These are phyloP conservation scores for Erythrophleum ivorense DNA, from an alignment of 331 rosid genomes.

Conservation along the genomic window DNA sequence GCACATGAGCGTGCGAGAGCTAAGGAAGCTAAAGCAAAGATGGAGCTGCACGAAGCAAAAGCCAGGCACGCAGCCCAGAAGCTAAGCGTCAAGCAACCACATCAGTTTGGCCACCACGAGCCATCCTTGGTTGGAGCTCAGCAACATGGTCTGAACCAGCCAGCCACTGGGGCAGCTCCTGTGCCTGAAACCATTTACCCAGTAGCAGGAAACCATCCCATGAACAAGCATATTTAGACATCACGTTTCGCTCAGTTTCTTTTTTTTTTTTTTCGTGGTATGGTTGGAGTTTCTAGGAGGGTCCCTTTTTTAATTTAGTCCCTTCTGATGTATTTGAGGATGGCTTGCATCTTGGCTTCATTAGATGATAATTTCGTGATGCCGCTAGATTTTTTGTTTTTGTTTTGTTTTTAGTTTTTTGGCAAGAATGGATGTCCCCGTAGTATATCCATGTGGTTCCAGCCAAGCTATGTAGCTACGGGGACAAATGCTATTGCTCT, in stretches of 20 bases:
- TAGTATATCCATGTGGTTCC: neutral
- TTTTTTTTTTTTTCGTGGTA: neutral
- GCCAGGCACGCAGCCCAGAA: slow-evolving; percentile 63
- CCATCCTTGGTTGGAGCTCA: slow-evolving; percentile 15
- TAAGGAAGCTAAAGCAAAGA: slow-evolving; percentile 66
- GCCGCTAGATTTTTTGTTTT: neutral
- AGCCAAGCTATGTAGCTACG: neutral
- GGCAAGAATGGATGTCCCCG: neutral
- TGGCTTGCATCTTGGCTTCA: neutral
- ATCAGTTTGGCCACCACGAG: slow-evolving; percentile 20
- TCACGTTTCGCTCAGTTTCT: neutral
- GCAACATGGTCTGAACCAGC: slow-evolving; percentile 21
- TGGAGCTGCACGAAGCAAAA: slow-evolving; percentile 72
- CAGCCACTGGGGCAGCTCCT: slow-evolving; percentile 16
- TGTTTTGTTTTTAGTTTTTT: neutral
- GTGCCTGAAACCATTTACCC: slow-evolving; percentile 36
- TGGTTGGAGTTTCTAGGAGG: neutral
- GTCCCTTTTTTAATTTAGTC: neutral
- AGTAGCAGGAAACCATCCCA: slow-evolving; percentile 35
- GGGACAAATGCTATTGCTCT: neutral
- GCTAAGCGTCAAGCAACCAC: slow-evolving; percentile 39
- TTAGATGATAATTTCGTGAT: neutral
- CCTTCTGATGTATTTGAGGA: slow-evolving; percentile 13
- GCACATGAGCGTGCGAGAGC: slow-evolving; percentile 62
- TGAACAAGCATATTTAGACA: slow-evolving; percentile 34